phyloP scores from a whole-genome alignment of 2,329 filamentous ascomycete genomes.

The Xylariomycetidae sp. region DNA sequence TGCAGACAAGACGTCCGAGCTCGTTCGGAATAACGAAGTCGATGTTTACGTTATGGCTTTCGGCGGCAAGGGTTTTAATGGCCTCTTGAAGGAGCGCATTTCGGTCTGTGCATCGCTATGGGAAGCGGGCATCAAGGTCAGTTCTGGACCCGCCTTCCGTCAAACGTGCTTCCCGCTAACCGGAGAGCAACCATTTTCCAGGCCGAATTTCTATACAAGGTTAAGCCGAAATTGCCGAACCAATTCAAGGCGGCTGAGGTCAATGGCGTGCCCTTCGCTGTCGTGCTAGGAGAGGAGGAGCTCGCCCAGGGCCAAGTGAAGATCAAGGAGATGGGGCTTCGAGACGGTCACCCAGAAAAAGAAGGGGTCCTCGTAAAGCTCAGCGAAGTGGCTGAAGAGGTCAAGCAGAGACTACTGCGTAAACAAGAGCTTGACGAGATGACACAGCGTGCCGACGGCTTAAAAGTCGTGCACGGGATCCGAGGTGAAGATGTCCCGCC shows the following conservation, averaged over 20 bases:
- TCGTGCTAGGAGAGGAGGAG: constrained; percentile 91
- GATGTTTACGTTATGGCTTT: constrained; percentile 96
- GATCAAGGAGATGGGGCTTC: constrained; percentile 69
- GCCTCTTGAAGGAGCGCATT: constrained; percentile 79
- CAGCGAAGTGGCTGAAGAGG: constrained; percentile 55
- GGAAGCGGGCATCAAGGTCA: constrained; percentile 79
- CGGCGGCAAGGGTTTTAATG: constrained; percentile 77
- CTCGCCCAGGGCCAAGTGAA: constrained; percentile 75
- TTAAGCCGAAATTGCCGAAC: constrained; percentile 78
- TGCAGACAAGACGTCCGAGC: constrained; percentile 32
- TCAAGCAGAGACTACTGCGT: constrained; percentile 36
- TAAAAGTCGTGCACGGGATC: constrained; percentile 41
- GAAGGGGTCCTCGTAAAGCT: constrained; percentile 72
- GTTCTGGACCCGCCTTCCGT: constrained; percentile 8
- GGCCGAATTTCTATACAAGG: constrained; percentile 85
- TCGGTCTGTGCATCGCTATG: constrained; percentile 69
- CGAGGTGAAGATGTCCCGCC: constrained; percentile 32
- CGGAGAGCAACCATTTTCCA: constrained; percentile 23
- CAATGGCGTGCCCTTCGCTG: constrained; percentile 72
- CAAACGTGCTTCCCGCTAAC: constrained; percentile 15
- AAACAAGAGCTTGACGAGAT: constrained; percentile 39
- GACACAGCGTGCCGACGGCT: constrained; percentile 36
- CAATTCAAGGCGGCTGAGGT: constrained; percentile 90
- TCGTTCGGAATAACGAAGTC: constrained; percentile 64
- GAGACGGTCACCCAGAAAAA: constrained; percentile 84